A percentile compares a stretch with the other conserved stretches of the same genome.
Conservation (phyloP, 306 rosid genomes). For the Carpinus viminea region DNA sequence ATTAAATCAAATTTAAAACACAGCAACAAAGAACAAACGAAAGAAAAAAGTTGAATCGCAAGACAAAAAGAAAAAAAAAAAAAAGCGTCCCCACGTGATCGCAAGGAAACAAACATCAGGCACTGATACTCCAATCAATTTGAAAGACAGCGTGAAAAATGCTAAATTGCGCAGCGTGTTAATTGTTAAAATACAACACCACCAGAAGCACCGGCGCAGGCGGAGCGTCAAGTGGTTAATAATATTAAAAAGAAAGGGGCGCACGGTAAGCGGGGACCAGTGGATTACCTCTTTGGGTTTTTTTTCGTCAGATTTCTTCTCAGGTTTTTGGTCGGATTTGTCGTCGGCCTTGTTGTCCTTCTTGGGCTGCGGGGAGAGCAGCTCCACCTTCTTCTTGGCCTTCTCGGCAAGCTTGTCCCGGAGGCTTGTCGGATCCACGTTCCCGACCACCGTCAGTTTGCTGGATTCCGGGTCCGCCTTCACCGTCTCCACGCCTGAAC, state of each 20-base stretch:
- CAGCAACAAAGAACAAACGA: background rate
- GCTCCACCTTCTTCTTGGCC: slow-evolving; percentile 62
- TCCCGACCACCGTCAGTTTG: slow-evolving; percentile 61
- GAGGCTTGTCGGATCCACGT: slow-evolving; percentile 50
- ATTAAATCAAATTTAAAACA: background rate
- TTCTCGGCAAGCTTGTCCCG: slow-evolving; percentile 44
- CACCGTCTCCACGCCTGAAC: slow-evolving; percentile 50
- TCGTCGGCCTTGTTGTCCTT: slow-evolving; percentile 46
- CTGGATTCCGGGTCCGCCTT: slow-evolving; percentile 42
- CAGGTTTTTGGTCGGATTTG: slow-evolving; percentile 31
- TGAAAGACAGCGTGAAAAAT: background rate
- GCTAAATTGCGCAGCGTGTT: background rate
- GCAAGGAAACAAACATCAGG: background rate
- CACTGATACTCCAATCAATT: background rate
- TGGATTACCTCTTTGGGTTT: slow-evolving; percentile 60
- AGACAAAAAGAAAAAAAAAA: background rate
- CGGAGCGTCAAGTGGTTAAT: too few species aligned
- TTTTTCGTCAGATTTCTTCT: slow-evolving; percentile 28
- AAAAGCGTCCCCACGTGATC: background rate
- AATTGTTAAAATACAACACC: background rate
- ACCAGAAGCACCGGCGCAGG: background rate
- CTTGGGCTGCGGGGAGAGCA: slow-evolving; percentile 51
- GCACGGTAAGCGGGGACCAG: slow-evolving; percentile 20
- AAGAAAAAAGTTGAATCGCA: background rate
- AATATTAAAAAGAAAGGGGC: background rate